Base-by-base conservation (phyloP, 441 rosid species). In the Cnidoscolus chayamansa region DNA sequence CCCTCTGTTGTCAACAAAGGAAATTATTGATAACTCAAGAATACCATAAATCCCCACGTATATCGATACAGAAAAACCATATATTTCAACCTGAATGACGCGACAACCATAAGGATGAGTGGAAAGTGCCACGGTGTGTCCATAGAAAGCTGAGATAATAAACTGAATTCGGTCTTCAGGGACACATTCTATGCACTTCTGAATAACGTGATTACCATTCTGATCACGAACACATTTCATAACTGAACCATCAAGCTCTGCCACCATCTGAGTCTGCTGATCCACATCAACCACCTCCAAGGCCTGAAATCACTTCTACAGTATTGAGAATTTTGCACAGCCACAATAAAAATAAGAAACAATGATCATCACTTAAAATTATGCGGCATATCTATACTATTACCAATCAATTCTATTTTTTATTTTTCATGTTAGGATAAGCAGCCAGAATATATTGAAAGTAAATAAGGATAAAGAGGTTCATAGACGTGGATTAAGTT, bases 181-280 rank as follows among this genome's bases (percentile, higher is more conserved):
- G 65, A 92, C 86, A 79, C 92, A 85, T 83, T 94, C 97, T 59
- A 94, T 90, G 72, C 94, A 90, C 86, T 94, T 94, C 72, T 94
- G 98, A 75, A 94, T 87, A 78, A 94, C 98, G 87, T 94, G 98
- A 82, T 94, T 91, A 67, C 98, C 98, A 65, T 94, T 94, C 89
- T 94, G 98, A 82, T 94, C 97, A 68, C 84, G 89, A 74, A 92
- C 96, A 64, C 98, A 94, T 88, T 92, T 92, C 89, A 90, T 82
- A 72, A 94, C 78, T 13, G 90, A 89, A 71, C 95, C 97, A 79
- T 87, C 89, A 81, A 94, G 97, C 85, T 94, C 97, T 72, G 80
- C 77, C 78, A 90, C 97, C 85, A 94, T 85, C 78, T 74, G 73
- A 65, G 82, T 83, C 83, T 87, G 95, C 75, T 85, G 93, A 78